Conservation (phyloP, 106 monocot species). For the Dioscorea dumetorum region DNA sequence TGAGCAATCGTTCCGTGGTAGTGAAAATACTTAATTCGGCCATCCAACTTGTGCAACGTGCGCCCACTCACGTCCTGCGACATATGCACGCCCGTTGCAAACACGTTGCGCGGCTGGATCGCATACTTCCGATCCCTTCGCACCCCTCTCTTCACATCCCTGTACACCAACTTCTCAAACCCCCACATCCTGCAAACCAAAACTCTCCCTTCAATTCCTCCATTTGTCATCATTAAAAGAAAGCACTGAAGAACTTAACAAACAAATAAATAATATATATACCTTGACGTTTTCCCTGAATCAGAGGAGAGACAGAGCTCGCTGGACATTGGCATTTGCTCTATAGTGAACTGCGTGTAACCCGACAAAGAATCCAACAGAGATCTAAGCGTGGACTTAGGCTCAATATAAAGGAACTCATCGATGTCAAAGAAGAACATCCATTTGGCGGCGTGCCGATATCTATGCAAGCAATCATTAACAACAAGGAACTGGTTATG, state of each 20-base stretch:
- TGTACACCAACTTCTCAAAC: conserved; percentile 72
- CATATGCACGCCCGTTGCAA: conserved; percentile 74
- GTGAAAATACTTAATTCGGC: conserved; percentile 55
- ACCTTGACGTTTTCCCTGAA: conserved; percentile 27
- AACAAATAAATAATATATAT: too few species aligned
- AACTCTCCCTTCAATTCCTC: too few species aligned
- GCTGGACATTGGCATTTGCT: conserved; percentile 59
- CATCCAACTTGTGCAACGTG: conserved; percentile 37
- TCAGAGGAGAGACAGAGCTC: conserved; percentile 35
- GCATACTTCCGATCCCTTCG: conserved; percentile 62
- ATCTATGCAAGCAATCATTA: conserved; percentile 70
- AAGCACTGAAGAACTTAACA: too few species aligned
- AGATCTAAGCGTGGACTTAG: conserved; percentile 15
- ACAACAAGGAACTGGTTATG: conserved; percentile 84
- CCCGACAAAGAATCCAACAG: conserved; percentile 31
- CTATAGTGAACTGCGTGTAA: conserved; percentile 56
- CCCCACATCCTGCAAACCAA: conserved; percentile 60
- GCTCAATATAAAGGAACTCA: conserved; percentile 59
- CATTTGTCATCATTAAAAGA: too few species aligned
- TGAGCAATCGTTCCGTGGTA: conserved; percentile 61
- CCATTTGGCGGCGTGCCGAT: conserved; percentile 56
- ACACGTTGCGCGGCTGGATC: conserved; percentile 45
- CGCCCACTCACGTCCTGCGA: conserved; percentile 48
- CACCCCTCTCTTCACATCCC: conserved; percentile 40
- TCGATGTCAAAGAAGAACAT: conserved; percentile 85